Conservation (phyloP, 345 rosid genomes). For the Linum tenue region DNA sequence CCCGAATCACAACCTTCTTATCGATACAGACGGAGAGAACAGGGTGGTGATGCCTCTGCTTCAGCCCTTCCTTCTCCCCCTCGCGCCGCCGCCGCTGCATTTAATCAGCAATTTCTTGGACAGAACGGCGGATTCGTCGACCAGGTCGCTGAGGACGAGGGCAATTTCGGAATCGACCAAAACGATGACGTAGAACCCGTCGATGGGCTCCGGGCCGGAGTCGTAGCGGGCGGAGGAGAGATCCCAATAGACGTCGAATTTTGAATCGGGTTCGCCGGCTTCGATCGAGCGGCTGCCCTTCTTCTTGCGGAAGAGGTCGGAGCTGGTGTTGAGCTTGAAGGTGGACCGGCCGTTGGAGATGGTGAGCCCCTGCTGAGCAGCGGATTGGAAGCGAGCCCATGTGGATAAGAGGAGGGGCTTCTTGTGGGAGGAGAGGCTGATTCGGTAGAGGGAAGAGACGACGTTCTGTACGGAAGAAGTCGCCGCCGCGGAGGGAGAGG, state of each 20-base stretch:
- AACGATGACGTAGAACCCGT: conserved; percentile 55
- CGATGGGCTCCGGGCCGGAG: conserved; percentile 51
- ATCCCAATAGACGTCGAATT: conserved; percentile 77
- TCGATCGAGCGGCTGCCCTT: conserved; percentile 14
- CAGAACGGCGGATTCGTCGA: background rate
- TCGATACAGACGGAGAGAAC: no score
- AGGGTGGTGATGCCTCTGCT: conserved; percentile 23
- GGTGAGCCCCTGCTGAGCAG: conserved; percentile 54
- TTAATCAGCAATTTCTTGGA: conserved; percentile 37
- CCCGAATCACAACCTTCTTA: no score
- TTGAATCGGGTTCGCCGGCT: conserved; percentile 21
- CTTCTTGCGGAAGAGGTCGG: no score
- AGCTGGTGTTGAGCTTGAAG: no score
- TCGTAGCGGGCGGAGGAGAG: conserved; percentile 58
- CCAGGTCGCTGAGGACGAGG: conserved; percentile 47
- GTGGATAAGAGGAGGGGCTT: conserved; percentile 27
- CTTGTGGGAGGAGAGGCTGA: conserved; percentile 28
- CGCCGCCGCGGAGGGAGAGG: no score
- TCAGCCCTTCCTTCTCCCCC: conserved; percentile 13
- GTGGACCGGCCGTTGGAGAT: conserved; percentile 43
- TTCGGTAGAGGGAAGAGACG: conserved; percentile 47
- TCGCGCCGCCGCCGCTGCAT: conserved; percentile 33
- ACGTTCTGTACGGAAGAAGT: conserved; percentile 55
- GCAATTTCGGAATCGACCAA: conserved; percentile 55
- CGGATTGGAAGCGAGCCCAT: no score